Evolutionary conservation across 2,329 filamentous ascomycete genomes (phyloP), one percentile per base, ranked within the genome.

Genomic region (Chaetoscypha palmicola): DNA sequence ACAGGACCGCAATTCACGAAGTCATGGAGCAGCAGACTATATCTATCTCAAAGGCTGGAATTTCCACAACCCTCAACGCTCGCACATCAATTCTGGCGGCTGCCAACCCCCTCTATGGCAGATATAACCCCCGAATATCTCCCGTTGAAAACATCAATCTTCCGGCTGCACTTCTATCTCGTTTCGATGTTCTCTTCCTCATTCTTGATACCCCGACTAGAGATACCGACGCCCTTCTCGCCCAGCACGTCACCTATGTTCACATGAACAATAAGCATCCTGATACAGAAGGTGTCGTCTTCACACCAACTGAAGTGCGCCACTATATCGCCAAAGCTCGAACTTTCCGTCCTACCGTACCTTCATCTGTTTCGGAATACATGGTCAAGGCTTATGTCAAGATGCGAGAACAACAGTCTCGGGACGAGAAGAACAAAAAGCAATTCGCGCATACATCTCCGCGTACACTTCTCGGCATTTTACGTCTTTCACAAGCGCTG

Each of bases 91-190:
- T 98, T 59, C 78, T 98, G 12, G 91, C 92, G 14, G 92, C 92
- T 16, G 92, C 92, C 55, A 98, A 98, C 69, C 92, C 92, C 46
- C 77, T 98, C 32, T 98, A 98, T 61, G 92, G 92, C 52, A 87
- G 92, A 50, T 98, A 98, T 73, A 98, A 98, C 69, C 92, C 92
- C 45, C 87, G 89, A 51, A 85, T 98, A 57, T 96, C 91, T 1
- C 92, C 92, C 0, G 90, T 98, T 20, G 92, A 98, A 66, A 98
- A 98, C 67, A 98, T 98, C 68, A 98, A 98, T 66, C 81, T 98
- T 31, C 92, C 92, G n/a, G 92, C 92, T 14, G 92, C 92, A 16
- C 79, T 98, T 16, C 78, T 98, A 43, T 96, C 91, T 47, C 87
- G 92, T 77, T 98, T 98, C 67, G 92, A 98, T 64, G 77, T 98